phyloP scores from a whole-genome alignment of 805 yeast species.

The Candida pseudofarinosa region DNA sequence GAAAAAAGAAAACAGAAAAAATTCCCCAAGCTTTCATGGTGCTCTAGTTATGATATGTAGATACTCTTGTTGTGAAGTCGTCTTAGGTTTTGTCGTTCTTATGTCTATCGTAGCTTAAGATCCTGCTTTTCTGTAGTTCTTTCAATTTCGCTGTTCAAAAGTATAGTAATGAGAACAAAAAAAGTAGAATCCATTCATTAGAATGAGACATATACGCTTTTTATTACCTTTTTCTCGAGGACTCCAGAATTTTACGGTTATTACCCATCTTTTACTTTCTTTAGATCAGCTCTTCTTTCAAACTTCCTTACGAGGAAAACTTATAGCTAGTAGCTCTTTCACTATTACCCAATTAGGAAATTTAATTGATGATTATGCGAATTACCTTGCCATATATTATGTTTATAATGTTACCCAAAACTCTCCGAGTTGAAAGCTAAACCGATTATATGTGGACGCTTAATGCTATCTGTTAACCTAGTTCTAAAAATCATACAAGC shows the following conservation, averaged over 20 bases:
- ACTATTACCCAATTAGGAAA: constrained; percentile 1
- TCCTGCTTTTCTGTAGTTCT: background rate
- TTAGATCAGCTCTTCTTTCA: background rate
- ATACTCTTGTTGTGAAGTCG: background rate
- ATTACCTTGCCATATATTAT: background rate
- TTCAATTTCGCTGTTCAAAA: background rate
- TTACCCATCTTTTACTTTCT: background rate
- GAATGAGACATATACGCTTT: too few relatives aligned
- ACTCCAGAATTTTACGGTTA: too few relatives aligned
- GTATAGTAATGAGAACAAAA: too few relatives aligned
- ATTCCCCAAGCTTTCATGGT: constrained; percentile 2
- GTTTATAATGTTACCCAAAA: background rate
- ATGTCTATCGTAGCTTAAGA: background rate
- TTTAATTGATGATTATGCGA: background rate
- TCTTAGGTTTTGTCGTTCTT: background rate
- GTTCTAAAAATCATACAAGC: too few relatives aligned
- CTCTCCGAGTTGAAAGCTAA: too few relatives aligned
- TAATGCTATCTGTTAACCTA: too few relatives aligned
- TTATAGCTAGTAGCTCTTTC: background rate
- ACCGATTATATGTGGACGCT: too few relatives aligned
- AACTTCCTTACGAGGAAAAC: background rate
- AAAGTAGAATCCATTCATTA: too few relatives aligned
- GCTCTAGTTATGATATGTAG: background rate
- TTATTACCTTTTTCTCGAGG: too few relatives aligned
- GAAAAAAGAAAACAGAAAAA: constrained; percentile 7